Conservation (phyloP, 2,329 filamentous ascomycete species). For the Clarireedia hainanense region DNA sequence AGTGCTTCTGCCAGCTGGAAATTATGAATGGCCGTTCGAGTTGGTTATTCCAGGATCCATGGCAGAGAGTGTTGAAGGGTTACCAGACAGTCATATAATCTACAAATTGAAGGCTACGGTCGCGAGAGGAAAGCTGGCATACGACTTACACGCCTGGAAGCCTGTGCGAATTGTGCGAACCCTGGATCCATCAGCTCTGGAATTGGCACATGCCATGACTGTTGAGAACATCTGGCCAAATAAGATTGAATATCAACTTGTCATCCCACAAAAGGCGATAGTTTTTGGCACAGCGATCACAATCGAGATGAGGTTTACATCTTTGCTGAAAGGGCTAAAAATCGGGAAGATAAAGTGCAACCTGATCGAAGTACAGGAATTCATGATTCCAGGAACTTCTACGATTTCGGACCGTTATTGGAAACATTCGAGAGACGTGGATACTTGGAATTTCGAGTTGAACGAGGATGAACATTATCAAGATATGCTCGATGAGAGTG, state of each 20-base stretch:
- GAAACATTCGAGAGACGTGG: slow-evolving; percentile 57
- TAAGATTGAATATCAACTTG: slow-evolving; percentile 93
- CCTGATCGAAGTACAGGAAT: slow-evolving; percentile 71
- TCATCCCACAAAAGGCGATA: slow-evolving; percentile 87
- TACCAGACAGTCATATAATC: slow-evolving; percentile 77
- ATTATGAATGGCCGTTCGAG: slow-evolving; percentile 80
- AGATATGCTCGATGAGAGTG: slow-evolving; percentile 59
- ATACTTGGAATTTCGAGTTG: slow-evolving; percentile 49
- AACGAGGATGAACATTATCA: slow-evolving; percentile 56
- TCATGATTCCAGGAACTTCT: slow-evolving; percentile 42
- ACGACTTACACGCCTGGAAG: slow-evolving; percentile 76
- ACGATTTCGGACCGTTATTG: slow-evolving; percentile 45
- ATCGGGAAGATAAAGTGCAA: slow-evolving; percentile 77
- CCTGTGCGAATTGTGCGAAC: slow-evolving; percentile 72
- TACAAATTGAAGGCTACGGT: slow-evolving; percentile 91
- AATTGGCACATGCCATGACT: slow-evolving; percentile 81
- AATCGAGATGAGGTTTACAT: slow-evolving; percentile 79
- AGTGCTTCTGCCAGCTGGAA: slow-evolving; percentile 58
- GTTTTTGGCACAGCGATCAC: slow-evolving; percentile 84
- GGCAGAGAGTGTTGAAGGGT: slow-evolving; percentile 84
- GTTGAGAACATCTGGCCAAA: slow-evolving; percentile 98
- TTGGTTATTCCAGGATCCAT: slow-evolving; percentile 62
- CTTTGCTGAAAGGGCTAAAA: slow-evolving; percentile 78
- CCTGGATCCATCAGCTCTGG: slow-evolving; percentile 65
- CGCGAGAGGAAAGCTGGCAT: slow-evolving; percentile 76